Conservation (phyloP, 164 flowering plant genomes). For the Sextonia rubra region DNA sequence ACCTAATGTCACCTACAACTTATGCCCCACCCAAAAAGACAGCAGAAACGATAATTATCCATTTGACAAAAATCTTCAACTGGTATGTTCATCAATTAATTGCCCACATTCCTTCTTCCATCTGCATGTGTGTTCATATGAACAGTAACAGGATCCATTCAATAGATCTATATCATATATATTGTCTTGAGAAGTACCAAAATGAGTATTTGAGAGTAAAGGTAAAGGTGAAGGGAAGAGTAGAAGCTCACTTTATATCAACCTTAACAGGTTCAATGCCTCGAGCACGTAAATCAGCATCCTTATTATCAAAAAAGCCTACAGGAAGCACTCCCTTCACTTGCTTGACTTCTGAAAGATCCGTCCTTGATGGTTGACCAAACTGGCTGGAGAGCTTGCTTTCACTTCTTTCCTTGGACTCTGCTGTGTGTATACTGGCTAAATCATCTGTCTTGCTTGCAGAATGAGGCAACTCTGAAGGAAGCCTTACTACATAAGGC, state of each 20-base stretch:
- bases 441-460: slow-evolving; percentile 16
- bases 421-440: slow-evolving; percentile 11
- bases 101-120: background rate
- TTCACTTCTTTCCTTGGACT: slow-evolving; percentile 14
- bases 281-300: slow-evolving; percentile 91
- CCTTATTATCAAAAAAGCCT: slow-evolving; percentile 94
- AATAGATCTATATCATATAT: background rate
- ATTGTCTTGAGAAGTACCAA: background rate
- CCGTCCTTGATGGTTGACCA: slow-evolving; percentile 10
- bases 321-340: slow-evolving; percentile 70
- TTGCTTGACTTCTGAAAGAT: slow-evolving; percentile 45
- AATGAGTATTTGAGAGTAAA: background rate
- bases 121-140: background rate
- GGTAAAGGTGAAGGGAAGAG: background rate
- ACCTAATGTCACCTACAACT: background rate
- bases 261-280: slow-evolving; percentile 80
- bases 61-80: no score
- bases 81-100: no score
- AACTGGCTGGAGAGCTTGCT: slow-evolving; percentile 21
- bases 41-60: background rate
- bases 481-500: slow-evolving; percentile 19
- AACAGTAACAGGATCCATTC: background rate
- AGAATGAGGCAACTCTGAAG: slow-evolving; percentile 3
- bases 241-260: slow-evolving; percentile 71
- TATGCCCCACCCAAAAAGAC: background rate